Base-by-base conservation (phyloP, 805 yeast species). In the Wickerhamiella parazyma region DNA sequence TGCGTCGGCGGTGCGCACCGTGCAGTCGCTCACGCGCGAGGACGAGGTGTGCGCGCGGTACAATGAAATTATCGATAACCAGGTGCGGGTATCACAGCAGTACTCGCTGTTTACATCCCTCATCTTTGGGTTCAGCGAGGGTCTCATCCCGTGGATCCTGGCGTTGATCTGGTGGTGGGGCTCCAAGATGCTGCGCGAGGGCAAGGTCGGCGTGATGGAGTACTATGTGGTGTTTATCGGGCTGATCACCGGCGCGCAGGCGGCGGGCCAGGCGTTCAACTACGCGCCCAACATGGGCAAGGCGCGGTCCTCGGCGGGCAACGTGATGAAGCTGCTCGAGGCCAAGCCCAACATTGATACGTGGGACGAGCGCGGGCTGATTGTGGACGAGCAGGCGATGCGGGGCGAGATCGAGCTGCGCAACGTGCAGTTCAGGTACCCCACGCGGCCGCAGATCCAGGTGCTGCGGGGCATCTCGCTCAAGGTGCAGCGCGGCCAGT, bases 351-450 rank as follows among this genome's bases (percentile, higher is more conserved):
- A 44, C 18, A 59, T 59, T 38, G 69, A 66, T 42, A 48, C 57
- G 10, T 54, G 56, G 55, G 42, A 52, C 12, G 31, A 34, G 5
- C 55, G 51, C 7, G 68, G 68, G 2, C 45, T 47, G 7, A 45
- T 46, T 3, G 53, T 64, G 7, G 54, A 52, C 16, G 66, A 50
- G 24, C 53, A 45, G 8, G 41, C 42, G 0, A 64, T 67, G 33
- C 42, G 53, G 12, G 87, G 87, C 17, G 61, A 65, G 14, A 69
- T 86, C 12, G 61, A 55, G 24, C 73, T 86, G 51, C 44, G 62
- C 8, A 62, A 76, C 48, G 76, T 87, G 4, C 57, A 62, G 3
- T 89, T 85, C 60, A 53, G 70, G 3, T 89, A 86, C 59, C 76
- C 80, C 2, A 64, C 78, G 2, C 70, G 91, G 47, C 69, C 70